Conservation (phyloP, 2,329 filamentous ascomycete species). For the Trichoderma endophyticum region DNA sequence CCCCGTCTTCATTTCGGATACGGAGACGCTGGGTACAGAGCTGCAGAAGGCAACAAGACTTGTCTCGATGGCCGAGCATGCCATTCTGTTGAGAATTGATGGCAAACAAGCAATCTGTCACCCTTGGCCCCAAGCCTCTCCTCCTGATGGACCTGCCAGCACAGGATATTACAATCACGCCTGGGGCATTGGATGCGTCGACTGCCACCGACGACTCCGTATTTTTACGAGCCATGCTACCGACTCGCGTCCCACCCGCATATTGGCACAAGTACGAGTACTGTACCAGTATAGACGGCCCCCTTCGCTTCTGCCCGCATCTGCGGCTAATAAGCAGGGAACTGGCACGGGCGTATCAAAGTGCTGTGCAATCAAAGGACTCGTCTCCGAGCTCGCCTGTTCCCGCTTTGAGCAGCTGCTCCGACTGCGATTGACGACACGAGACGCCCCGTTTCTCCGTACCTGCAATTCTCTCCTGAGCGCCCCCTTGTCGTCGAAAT, state of each 20-base stretch:
- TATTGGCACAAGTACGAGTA: conserved; percentile 4
- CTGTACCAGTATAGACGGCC: not conserved
- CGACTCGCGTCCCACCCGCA: conserved; percentile 9
- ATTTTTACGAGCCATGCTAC: conserved; percentile 5
- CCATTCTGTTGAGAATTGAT: not conserved
- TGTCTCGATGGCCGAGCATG: not conserved
- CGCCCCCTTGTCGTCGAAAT: conserved; percentile 3
- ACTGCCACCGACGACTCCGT: conserved; percentile 1
- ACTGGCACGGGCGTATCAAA: conserved; percentile 13
- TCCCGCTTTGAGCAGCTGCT: conserved; percentile 17
- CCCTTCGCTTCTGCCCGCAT: conserved; percentile 17
- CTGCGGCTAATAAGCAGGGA: conserved; percentile 17
- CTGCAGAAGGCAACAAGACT: not conserved
- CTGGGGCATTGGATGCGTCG: not conserved
- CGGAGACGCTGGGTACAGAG: not conserved
- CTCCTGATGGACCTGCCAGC: not conserved
- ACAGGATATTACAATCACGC: not conserved
- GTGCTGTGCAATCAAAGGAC: conserved; percentile 13
- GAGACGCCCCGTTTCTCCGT: conserved; percentile 16
- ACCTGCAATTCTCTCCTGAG: conserved; percentile 6
- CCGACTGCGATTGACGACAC: conserved; percentile 16
- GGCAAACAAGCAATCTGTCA: not conserved
- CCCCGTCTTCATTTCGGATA: conserved; percentile 15
- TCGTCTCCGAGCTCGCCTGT: conserved; percentile 7
- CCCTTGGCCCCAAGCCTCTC: not conserved